These are phyloP conservation scores for Sicyos baderoa DNA, from an alignment of 306 rosid genomes.

Conservation along the genomic window DNA sequence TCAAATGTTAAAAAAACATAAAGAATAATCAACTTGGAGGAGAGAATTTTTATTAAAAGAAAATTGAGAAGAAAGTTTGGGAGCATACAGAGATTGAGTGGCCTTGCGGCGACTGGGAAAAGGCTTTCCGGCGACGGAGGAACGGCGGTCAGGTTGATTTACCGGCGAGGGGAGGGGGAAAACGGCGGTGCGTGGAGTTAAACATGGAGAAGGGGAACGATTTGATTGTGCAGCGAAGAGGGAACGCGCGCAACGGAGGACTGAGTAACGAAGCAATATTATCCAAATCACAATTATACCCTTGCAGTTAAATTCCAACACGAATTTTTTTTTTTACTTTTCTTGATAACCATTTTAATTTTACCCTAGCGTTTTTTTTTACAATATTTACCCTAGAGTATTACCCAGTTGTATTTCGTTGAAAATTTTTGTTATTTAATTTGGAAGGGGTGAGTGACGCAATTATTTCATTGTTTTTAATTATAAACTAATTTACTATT, in stretches of 20 bases:
- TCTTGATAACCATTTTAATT: too few relatives aligned
- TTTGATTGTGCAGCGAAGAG: slow-evolving; percentile 21
- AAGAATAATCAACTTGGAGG: neutral
- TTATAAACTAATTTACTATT: too few relatives aligned
- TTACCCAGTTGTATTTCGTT: too few relatives aligned
- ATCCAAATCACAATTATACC: slow-evolving; percentile 10
- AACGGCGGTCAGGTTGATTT: neutral
- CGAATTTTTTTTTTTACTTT: neutral
- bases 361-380: too few relatives aligned
- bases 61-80: slow-evolving; percentile 4
- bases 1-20: neutral
- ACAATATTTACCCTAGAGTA: too few relatives aligned
- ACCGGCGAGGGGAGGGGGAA: neutral
- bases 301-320: neutral
- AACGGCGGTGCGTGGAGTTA: neutral
- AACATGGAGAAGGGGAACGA: slow-evolving; percentile 11
- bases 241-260: slow-evolving; percentile 22
- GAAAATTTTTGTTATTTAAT: too few relatives aligned
- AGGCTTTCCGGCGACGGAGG: slow-evolving; percentile 5
- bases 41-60: neutral
- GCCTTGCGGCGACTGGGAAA: neutral
- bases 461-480: too few relatives aligned
- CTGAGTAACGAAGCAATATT: slow-evolving; percentile 8
- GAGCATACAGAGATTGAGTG: slow-evolving; percentile 10
- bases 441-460: too few relatives aligned